A percentile compares a stretch with the other conserved stretches of the same genome.
Evolutionary conservation across 306 rosid genomes (phyloP).

Genomic region (Malus sieversii): DNA sequence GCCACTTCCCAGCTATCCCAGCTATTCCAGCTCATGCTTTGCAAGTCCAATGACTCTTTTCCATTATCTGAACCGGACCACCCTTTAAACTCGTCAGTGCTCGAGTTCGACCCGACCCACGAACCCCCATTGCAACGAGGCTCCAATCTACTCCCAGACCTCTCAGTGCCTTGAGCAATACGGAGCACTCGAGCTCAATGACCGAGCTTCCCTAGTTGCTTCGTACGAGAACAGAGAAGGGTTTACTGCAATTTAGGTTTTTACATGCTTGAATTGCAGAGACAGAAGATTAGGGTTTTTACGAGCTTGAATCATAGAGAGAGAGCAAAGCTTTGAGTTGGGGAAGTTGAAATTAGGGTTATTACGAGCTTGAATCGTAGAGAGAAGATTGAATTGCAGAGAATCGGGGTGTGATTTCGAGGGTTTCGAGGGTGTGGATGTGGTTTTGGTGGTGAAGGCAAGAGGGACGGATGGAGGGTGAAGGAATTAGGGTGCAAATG

Average conservation of each 20-base stretch:
- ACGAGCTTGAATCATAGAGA: too few relatives aligned
- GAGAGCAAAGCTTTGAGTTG: too few relatives aligned
- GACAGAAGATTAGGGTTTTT: not conserved
- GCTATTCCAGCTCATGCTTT: constrained; percentile 19
- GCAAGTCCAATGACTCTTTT: constrained; percentile 22
- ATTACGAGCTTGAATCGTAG: too few relatives aligned
- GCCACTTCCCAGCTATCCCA: too few relatives aligned
- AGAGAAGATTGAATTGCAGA: too few relatives aligned
- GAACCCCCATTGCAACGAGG: constrained; percentile 7
- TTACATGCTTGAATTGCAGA: not conserved
- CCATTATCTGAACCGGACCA: constrained; percentile 53
- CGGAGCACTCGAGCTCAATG: constrained; percentile 33
- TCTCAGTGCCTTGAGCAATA: constrained; percentile 24
- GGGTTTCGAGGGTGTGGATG: too few relatives aligned
- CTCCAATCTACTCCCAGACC: constrained; percentile 10
- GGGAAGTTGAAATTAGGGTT: too few relatives aligned
- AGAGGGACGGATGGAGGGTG: too few relatives aligned
- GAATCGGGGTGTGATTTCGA: too few relatives aligned
- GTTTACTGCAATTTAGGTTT: constrained; percentile 18
- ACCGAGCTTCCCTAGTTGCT: constrained; percentile 24
- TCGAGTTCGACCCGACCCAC: constrained; percentile 30
- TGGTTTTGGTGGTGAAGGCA: too few relatives aligned
- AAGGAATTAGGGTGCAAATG: too few relatives aligned
- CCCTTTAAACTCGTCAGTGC: constrained; percentile 57
- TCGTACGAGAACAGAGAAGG: constrained; percentile 25